phyloP scores from a whole-genome alignment of 495 filamentous ascomycete genomes.

The Aspergillus nidulans region DNA sequence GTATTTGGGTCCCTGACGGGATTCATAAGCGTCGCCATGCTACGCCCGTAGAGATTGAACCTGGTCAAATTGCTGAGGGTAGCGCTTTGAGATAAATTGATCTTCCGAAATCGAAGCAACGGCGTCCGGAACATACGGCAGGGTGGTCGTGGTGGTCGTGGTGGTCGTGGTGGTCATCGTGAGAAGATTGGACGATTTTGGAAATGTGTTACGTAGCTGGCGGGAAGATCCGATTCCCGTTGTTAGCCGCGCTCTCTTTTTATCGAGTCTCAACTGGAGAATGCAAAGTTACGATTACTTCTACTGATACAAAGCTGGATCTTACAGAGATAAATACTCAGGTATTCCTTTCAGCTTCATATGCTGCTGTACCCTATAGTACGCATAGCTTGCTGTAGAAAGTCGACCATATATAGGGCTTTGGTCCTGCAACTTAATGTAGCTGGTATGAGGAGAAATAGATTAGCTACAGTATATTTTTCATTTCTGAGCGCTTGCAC shows the following conservation, averaged over 20 bases:
- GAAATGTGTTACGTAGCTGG: not conserved
- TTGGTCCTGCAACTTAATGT: no score
- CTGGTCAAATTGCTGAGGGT: not conserved
- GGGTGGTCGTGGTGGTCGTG: not conserved
- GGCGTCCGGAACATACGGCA: conserved; percentile 4
- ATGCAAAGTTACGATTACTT: no score
- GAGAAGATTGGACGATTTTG: not conserved
- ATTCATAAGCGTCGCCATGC: conserved; percentile 48
- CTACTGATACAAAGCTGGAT: no score
- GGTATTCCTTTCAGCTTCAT: no score
- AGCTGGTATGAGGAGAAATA: no score
- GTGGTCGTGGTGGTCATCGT: not conserved
- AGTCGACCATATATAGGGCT: no score
- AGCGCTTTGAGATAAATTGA: not conserved
- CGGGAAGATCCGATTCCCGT: not conserved
- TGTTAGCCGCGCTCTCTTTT: not conserved
- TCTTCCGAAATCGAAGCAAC: conserved; percentile 2
- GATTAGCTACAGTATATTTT: no score
- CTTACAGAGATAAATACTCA: no score
- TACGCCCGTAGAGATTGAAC: conserved; percentile 13
- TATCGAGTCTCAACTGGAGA: not conserved
- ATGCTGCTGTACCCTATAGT: no score
- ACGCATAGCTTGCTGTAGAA: no score
- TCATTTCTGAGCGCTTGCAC: no score
- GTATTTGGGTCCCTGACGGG: conserved; percentile 81